Conservation (phyloP, 805 yeast species). For the Isabelozyma rhagii region DNA sequence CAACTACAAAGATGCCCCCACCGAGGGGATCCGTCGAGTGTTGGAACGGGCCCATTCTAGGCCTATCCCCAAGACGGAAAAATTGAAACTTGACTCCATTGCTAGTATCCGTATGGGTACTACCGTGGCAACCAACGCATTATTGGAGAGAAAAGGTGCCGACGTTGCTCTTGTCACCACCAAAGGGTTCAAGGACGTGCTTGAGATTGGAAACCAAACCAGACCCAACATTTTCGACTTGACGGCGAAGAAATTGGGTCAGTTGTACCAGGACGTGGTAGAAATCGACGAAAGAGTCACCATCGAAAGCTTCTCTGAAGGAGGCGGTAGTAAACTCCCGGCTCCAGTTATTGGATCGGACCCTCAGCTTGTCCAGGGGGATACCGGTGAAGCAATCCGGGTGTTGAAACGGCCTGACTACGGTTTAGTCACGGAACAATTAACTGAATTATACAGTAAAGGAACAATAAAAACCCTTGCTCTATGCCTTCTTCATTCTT, state of each 20-base stretch:
- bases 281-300: conserved; percentile 92
- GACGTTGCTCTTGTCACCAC: conserved; percentile 82
- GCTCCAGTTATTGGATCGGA: conserved; percentile 15
- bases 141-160: conserved; percentile 90
- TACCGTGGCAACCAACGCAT: conserved; percentile 93
- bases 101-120: conserved; percentile 85
- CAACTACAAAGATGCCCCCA: conserved; percentile 86
- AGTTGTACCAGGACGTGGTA: conserved; percentile 68
- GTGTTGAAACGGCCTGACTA: conserved; percentile 31
- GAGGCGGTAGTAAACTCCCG: conserved; percentile 43
- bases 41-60: conserved; percentile 57
- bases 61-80: conserved; percentile 42
- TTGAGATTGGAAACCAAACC: conserved; percentile 85
- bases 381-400: conserved; percentile 31
- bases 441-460: conserved; percentile 19
- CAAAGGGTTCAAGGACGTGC: conserved; percentile 80
- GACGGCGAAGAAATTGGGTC: conserved; percentile 66
- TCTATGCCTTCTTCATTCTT: conserved; percentile 38
- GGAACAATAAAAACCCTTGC: conserved; percentile 29
- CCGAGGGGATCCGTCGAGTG: conserved; percentile 84
- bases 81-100: conserved; percentile 59
- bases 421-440: conserved; percentile 15
- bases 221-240: conserved; percentile 88
- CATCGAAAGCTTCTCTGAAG: conserved; percentile 68
- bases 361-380: conserved; percentile 32